Evolutionary conservation across 345 rosid species (phyloP).

Genomic region (Eutrema yunnanense): DNA sequence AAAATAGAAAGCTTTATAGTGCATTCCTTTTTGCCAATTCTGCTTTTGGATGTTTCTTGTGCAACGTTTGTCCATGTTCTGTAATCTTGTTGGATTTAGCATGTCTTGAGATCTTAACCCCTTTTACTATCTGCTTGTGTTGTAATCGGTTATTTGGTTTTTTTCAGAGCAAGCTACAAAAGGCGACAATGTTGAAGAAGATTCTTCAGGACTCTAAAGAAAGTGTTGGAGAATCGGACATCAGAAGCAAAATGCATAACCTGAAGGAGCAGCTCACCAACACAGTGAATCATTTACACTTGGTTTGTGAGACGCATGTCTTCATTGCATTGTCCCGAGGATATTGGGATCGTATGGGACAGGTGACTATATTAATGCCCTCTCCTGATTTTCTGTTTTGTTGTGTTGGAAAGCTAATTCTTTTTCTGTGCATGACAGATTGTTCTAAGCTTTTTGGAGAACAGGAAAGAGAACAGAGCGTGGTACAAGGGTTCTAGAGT

Average conservation of each 20-base stretch:
- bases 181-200: slow-evolving; percentile 79
- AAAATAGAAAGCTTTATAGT: too few species aligned
- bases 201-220: slow-evolving; percentile 92
- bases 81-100: background rate
- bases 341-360: slow-evolving; percentile 97
- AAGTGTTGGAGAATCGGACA: slow-evolving; percentile 74
- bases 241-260: slow-evolving; percentile 70
- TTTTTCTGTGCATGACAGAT: slow-evolving; percentile 42
- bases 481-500: slow-evolving; percentile 93
- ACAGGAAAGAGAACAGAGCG: slow-evolving; percentile 88
- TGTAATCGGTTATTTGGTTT: background rate
- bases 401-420: background rate
- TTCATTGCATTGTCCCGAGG: slow-evolving; percentile 81
- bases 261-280: slow-evolving; percentile 74
- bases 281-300: slow-evolving; percentile 74
- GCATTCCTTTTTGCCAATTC: too few species aligned
- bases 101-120: background rate
- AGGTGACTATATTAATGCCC: slow-evolving; percentile 36
- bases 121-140: background rate
- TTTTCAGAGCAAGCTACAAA: slow-evolving; percentile 69
- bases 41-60: too few species aligned
- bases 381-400: background rate
- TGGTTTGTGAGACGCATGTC: slow-evolving; percentile 64
- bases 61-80: background rate
- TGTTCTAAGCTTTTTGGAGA: slow-evolving; percentile 82